Evolutionary conservation across 257 asterid genomes (phyloP).

Genomic region (Fraxinus pennsylvanica): DNA sequence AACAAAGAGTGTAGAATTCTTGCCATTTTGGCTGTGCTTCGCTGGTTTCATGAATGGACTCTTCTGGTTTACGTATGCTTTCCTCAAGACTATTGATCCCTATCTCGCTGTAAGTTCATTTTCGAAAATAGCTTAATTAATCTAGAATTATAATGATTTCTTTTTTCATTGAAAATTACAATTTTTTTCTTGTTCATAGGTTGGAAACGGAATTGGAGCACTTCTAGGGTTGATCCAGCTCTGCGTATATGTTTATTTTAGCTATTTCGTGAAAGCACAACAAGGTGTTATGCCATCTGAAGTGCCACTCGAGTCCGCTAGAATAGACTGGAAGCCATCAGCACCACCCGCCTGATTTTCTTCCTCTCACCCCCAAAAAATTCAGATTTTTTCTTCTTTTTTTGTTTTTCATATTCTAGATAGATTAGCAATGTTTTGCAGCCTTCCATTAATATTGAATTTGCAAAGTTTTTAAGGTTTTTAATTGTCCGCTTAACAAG

Average conservation of each 20-base stretch:
- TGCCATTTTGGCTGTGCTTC: slow-evolving; percentile 58
- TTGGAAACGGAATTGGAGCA: slow-evolving; percentile 63
- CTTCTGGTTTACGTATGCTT: slow-evolving; percentile 56
- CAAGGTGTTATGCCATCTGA: slow-evolving; percentile 26
- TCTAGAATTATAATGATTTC: background rate
- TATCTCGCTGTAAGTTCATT: slow-evolving; percentile 44
- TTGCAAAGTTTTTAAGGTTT: too few relatives aligned
- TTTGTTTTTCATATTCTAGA: too few relatives aligned
- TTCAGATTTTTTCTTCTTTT: too few relatives aligned
- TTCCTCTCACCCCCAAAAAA: background rate
- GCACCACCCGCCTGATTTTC: background rate
- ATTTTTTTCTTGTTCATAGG: slow-evolving; percentile 27
- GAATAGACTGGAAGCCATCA: background rate
- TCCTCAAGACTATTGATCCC: slow-evolving; percentile 46
- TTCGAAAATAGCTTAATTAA: background rate
- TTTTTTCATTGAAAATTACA: background rate
- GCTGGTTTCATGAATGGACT: slow-evolving; percentile 58
- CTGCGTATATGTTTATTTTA: slow-evolving; percentile 26
- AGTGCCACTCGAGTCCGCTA: slow-evolving; percentile 20
- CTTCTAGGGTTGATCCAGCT: slow-evolving; percentile 48
- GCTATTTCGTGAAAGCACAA: background rate
- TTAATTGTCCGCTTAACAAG: too few relatives aligned
- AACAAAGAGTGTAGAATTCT: slow-evolving; percentile 56
- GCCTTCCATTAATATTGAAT: too few relatives aligned
- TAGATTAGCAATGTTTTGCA: background rate